phyloP scores from a whole-genome alignment of 176 grass and related monocot genomes.

The Melocanna baccifera region DNA sequence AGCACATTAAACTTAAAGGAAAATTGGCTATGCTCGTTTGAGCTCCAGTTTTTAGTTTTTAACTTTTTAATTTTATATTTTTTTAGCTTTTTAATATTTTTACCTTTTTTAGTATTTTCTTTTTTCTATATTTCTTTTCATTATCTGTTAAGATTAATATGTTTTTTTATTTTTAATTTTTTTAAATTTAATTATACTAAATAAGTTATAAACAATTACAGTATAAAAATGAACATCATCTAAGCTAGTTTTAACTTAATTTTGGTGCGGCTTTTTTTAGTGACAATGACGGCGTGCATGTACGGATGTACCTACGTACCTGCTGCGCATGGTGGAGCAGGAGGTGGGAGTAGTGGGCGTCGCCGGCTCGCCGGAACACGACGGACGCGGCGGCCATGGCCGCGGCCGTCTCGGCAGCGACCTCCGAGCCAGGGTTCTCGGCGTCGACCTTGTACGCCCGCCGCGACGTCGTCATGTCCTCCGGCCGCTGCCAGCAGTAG shows the following conservation, averaged over 20 bases:
- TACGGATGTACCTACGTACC: constrained; percentile 23
- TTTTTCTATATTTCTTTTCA: too few species aligned
- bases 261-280: too few species aligned
- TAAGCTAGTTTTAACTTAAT: not conserved
- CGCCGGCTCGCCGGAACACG: constrained; percentile 57
- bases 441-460: constrained; percentile 69
- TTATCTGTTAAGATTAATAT: too few species aligned
- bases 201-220: too few species aligned
- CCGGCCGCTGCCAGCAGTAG: constrained; percentile 94
- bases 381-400: constrained; percentile 76
- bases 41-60: too few species aligned
- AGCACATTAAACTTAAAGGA: not conserved
- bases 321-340: constrained; percentile 77
- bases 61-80: too few species aligned
- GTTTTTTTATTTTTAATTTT: too few species aligned
- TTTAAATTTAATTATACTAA: too few species aligned
- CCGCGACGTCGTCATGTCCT: constrained; percentile 95
- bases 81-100: too few species aligned
- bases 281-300: not conserved
- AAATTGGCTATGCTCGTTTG: too few species aligned
- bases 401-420: constrained; percentile 85
- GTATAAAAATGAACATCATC: too few species aligned
- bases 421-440: constrained; percentile 68
- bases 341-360: constrained; percentile 66
- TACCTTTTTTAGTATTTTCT: too few species aligned